Evolutionary conservation across 768 basidiomycete genomes (phyloP).

Genomic region (Agaricus bisporus): DNA sequence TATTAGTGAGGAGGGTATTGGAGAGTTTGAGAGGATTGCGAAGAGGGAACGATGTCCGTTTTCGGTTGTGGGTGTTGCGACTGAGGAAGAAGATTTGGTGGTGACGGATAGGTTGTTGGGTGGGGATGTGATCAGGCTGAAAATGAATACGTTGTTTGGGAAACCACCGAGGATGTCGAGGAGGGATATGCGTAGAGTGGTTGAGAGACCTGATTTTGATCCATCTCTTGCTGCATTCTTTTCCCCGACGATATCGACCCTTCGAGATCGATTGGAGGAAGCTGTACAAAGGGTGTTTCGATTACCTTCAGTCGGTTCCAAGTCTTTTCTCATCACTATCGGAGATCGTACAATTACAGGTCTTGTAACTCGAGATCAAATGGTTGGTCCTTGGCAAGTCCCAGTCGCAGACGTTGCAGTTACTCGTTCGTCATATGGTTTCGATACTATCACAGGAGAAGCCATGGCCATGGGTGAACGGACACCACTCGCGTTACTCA

Average conservation of each 20-base stretch:
- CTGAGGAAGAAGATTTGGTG: conserved; percentile 72
- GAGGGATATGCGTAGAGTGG: conserved; percentile 45
- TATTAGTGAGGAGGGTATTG: conserved; percentile 57
- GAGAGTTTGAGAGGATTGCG: conserved; percentile 69
- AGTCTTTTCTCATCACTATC: conserved; percentile 97
- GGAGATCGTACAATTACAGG: conserved; percentile 94
- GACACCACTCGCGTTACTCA: conserved; percentile 85
- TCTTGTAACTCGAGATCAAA: conserved; percentile 92
- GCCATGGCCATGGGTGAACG: conserved; percentile 99
- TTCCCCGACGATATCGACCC: conserved; percentile 27
- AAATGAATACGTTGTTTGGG: conserved; percentile 95
- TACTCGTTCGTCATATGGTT: conserved; percentile 92
- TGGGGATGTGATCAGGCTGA: conserved; percentile 76
- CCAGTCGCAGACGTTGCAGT: conserved; percentile 97
- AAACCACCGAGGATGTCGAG: conserved; percentile 92
- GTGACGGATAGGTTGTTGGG: conserved; percentile 84
- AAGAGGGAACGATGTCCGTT: conserved; percentile 90
- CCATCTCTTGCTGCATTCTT: conserved; percentile 62
- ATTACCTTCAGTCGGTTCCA: conserved; percentile 89
- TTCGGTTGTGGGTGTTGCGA: conserved; percentile 86
- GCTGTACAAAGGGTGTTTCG: conserved; percentile 80
- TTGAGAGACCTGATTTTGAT: conserved; percentile 54
- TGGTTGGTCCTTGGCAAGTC: conserved; percentile 99
- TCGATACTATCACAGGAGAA: conserved; percentile 78
- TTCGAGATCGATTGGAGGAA: conserved; percentile 46